Evolutionary conservation across 73 alveolate genomes (phyloP), one percentile per base, ranked within the genome.

Genomic region (Paramecium primaurelia): DNA sequence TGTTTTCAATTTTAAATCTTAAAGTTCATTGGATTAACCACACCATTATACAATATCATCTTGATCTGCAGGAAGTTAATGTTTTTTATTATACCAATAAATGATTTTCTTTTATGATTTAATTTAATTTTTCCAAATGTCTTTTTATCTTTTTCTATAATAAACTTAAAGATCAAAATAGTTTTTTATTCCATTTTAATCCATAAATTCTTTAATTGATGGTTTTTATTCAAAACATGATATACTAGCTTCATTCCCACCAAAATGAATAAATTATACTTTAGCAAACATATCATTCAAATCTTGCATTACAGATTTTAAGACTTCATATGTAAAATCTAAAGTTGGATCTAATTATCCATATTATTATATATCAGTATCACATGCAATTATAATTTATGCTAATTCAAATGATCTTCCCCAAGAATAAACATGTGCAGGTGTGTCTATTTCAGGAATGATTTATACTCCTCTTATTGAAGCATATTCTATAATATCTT

Each of bases 361-460:
- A 71, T 44, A 71, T 71, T 89, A 42, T n/a, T 73, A 25, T 25
- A 68, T 71, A 22, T 64, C 37, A 20, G 60, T 42, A 20, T 91
- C 71, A 40, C 71, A 69, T 25, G 42, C 28, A 1, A 77, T 16
- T 37, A 68, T 58, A 20, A 68, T 60, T 51, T 88, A 45, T 18
- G 59, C 34, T 7, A 89, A 51, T 22, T 44, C 86, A 26, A 51
- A 28, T 71, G 47, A 32, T 22, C 69, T 64, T 20, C 89, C 93
- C 93, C 93, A 80, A 9, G 92, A 92, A 6, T 38, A 10, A 11
- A 77, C 51, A 77, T 97, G 99, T 11, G 97, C 99, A n/a, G 99
- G 99, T 32, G 93, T 83, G 32, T 97, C 99, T 49, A 97, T 87
- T 92, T 97, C 99, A 6, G 99, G 99, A 34, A 97, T 60, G 25